These are phyloP conservation scores for Geotrichum bryndzae DNA, from an alignment of 1,139 yeast genomes.

Conservation along the genomic window DNA sequence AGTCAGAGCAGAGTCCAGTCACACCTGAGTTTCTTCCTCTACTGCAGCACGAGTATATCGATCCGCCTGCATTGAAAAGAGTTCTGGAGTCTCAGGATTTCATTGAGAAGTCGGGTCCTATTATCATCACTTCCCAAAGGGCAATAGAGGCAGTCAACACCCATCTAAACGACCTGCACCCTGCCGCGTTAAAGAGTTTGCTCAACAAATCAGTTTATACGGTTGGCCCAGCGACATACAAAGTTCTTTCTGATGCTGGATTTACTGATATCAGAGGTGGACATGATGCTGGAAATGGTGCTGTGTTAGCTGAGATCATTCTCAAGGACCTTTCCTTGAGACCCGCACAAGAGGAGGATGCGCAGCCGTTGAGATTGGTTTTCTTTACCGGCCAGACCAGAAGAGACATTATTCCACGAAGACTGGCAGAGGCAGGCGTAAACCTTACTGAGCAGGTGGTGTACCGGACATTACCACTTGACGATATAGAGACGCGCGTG, in stretches of 20 bases:
- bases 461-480: conserved; percentile 56
- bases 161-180: conserved; percentile 23
- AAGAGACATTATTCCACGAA: conserved; percentile 71
- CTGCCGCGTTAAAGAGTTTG: conserved; percentile 19
- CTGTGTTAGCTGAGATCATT: conserved; percentile 59
- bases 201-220: conserved; percentile 58
- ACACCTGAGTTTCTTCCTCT: conserved; percentile 54
- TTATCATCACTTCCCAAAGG: conserved; percentile 85
- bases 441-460: conserved; percentile 59
- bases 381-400: conserved; percentile 85
- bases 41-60: conserved; percentile 54
- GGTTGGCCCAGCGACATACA: conserved; percentile 85
- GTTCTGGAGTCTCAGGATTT: conserved; percentile 44
- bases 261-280: conserved; percentile 71
- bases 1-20: conserved; percentile 38
- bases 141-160: conserved; percentile 71
- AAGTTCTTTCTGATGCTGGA: conserved; percentile 55
- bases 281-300: conserved; percentile 73
- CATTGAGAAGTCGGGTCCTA: conserved; percentile 38
- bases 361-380: conserved; percentile 39
- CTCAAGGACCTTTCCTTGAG: conserved; percentile 44
- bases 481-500: conserved; percentile 18
- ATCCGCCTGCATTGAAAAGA: conserved; percentile 41
- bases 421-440: conserved; percentile 43
- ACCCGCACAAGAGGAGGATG: conserved; percentile 23